Percentiles rank a stretch among this genome's conserved stretches.
These are phyloP conservation scores for Sicyos baderoa DNA, from an alignment of 306 rosid species.

Conservation along the genomic window DNA sequence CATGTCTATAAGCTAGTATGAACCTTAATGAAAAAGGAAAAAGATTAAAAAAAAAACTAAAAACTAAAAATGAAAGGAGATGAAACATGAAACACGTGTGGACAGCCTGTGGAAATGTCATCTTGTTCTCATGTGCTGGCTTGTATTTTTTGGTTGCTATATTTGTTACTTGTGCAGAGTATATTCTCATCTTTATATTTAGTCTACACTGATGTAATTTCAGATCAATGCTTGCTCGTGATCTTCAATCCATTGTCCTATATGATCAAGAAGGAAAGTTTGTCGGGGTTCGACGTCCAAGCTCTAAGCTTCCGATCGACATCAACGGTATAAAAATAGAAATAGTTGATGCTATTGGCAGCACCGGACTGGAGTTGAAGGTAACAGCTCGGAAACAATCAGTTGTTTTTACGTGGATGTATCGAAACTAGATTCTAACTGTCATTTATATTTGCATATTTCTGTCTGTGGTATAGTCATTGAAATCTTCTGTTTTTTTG, in stretches of 20 bases:
- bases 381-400: slow-evolving; percentile 23
- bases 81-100: no score
- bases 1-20: no score
- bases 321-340: slow-evolving; percentile 62
- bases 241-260: slow-evolving; percentile 77
- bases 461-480: neutral
- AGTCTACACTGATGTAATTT: slow-evolving; percentile 9
- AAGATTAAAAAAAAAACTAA: no score
- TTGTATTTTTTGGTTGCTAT: no score
- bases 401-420: neutral
- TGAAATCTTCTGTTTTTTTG: neutral
- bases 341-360: slow-evolving; percentile 85
- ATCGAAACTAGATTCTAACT: neutral
- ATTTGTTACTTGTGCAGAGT: no score
- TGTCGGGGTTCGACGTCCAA: slow-evolving; percentile 81
- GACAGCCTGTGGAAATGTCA: no score
- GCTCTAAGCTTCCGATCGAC: slow-evolving; percentile 77
- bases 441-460: neutral
- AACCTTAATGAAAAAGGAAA: no score
- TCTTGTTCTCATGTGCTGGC: no score
- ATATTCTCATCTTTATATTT: neutral
- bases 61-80: no score
- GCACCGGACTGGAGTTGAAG: slow-evolving; percentile 88
- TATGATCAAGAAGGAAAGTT: slow-evolving; percentile 83
- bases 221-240: slow-evolving; percentile 97